These are phyloP conservation scores for Opeltia flavorubescens DNA, from an alignment of 495 filamentous ascomycete genomes.

Conservation along the genomic window DNA sequence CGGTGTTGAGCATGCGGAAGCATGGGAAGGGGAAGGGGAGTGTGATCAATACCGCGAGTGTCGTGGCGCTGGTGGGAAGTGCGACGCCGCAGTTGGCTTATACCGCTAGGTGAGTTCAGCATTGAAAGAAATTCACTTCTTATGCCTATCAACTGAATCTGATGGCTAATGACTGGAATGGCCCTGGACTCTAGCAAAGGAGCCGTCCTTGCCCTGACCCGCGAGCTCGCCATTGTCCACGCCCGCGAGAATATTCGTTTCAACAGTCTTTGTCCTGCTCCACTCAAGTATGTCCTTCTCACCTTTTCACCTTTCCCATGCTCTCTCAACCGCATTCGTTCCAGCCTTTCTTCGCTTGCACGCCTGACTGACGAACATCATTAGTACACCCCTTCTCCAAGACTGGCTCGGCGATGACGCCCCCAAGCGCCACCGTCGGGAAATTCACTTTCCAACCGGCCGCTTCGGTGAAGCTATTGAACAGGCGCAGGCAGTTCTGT, in stretches of 20 bases:
- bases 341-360: neutral
- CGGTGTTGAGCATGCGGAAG: slow-evolving; percentile 66
- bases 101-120: slow-evolving; percentile 44
- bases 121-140: too few relatives aligned
- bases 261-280: slow-evolving; percentile 84
- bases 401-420: slow-evolving; percentile 88
- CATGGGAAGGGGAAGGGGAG: slow-evolving; percentile 63
- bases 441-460: slow-evolving; percentile 91
- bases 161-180: too few relatives aligned
- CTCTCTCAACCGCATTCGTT: neutral
- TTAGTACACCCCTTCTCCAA: slow-evolving; percentile 64
- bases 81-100: slow-evolving; percentile 95
- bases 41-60: slow-evolving; percentile 90
- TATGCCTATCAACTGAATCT: too few relatives aligned
- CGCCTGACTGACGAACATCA: too few relatives aligned
- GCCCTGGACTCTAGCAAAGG: slow-evolving; percentile 62
- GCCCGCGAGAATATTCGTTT: slow-evolving; percentile 77
- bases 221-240: slow-evolving; percentile 72
- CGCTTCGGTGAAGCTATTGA: slow-evolving; percentile 93
- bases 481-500: slow-evolving; percentile 86
- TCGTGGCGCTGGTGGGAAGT: slow-evolving; percentile 82
- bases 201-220: slow-evolving; percentile 75
- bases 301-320: neutral
- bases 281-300: slow-evolving; percentile 51
- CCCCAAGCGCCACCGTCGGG: slow-evolving; percentile 68